Evolutionary conservation across 2,329 filamentous ascomycete species (phyloP).

Genomic region (Periconia digitata): DNA sequence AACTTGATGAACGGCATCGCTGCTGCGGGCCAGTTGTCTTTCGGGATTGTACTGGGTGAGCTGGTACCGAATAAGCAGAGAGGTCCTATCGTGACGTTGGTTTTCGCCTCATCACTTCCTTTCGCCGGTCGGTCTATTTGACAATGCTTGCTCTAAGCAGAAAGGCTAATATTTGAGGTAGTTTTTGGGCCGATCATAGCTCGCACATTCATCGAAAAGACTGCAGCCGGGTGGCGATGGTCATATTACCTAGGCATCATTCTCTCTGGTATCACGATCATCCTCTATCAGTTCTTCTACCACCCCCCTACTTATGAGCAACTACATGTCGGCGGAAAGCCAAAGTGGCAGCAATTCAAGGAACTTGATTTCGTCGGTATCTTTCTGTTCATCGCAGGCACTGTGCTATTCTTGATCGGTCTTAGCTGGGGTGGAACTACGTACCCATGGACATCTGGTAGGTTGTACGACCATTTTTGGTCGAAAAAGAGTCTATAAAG

Average conservation of each 20-base stretch:
- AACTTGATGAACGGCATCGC: conserved; percentile 31
- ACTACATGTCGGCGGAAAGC: conserved; percentile 35
- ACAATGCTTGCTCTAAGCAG: not conserved
- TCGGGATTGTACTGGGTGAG: conserved; percentile 28
- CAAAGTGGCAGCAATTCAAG: conserved; percentile 27
- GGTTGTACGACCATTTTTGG: not conserved
- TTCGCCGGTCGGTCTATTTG: conserved; percentile 28
- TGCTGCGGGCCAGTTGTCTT: conserved; percentile 30
- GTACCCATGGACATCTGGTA: conserved; percentile 27
- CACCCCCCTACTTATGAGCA: conserved; percentile 49
- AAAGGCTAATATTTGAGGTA: not conserved
- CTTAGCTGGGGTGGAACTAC: conserved; percentile 47
- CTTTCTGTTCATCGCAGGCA: conserved; percentile 47
- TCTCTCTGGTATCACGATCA: conserved; percentile 43
- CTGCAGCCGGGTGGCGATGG: conserved; percentile 41
- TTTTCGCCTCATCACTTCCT: conserved; percentile 25
- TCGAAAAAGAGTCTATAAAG: not conserved
- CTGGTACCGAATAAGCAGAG: conserved; percentile 43
- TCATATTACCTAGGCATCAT: conserved; percentile 54
- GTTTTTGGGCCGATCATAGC: conserved; percentile 53
- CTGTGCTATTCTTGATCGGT: conserved; percentile 48
- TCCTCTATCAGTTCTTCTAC: conserved; percentile 51
- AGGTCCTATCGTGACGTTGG: conserved; percentile 23
- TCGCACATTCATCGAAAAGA: conserved; percentile 47
- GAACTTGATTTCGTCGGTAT: conserved; percentile 50